Conservation (phyloP, 2,329 filamentous ascomycete genomes). For the Fusarium sororula region DNA sequence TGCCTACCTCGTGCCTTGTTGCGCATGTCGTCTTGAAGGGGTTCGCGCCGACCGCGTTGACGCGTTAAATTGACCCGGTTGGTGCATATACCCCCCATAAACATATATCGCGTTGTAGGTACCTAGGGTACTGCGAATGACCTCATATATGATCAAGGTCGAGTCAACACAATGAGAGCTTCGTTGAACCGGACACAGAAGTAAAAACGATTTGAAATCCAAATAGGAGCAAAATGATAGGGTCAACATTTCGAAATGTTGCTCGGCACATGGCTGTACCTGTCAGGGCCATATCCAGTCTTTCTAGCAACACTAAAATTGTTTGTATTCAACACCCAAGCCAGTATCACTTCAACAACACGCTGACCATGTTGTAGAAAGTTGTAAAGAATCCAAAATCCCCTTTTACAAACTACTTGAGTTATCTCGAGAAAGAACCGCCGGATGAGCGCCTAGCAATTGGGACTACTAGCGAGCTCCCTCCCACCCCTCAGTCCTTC, state of each 20-base stretch:
- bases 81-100: slow-evolving; percentile 38
- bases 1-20: background rate
- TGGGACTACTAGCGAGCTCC: slow-evolving; percentile 66
- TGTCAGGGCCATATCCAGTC: slow-evolving; percentile 54
- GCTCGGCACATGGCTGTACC: slow-evolving; percentile 29
- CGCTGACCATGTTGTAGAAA: slow-evolving; percentile 57
- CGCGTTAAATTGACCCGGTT: slow-evolving; percentile 52
- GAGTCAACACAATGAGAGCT: background rate
- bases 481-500: slow-evolving; percentile 69
- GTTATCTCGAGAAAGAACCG: slow-evolving; percentile 66
- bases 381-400: slow-evolving; percentile 60
- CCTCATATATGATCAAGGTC: slow-evolving; percentile 41
- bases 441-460: slow-evolving; percentile 65
- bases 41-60: slow-evolving; percentile 46
- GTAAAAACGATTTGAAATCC: background rate
- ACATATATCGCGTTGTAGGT: slow-evolving; percentile 27
- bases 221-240: slow-evolving; percentile 39
- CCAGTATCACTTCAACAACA: background rate
- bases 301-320: slow-evolving; percentile 63
- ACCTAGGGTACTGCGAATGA: slow-evolving; percentile 32
- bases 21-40: background rate
- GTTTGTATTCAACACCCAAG: slow-evolving; percentile 50
- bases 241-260: slow-evolving; percentile 37
- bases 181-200: background rate
- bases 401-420: slow-evolving; percentile 62